Conservation (phyloP, 345 rosid genomes). For the Physaria fendleri region DNA sequence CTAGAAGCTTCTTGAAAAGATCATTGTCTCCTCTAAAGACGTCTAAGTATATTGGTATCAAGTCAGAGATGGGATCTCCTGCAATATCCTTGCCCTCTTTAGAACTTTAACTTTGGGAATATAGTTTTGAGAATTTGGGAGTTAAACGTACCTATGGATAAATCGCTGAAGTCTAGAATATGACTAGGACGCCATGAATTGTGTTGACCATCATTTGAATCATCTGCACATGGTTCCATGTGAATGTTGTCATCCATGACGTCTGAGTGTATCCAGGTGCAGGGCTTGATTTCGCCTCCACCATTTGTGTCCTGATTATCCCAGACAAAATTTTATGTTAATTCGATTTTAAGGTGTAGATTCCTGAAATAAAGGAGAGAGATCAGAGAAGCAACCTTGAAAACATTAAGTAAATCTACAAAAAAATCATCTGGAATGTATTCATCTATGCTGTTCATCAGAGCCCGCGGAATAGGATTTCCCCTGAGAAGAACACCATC, state of each 20-base stretch:
- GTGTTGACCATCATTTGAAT: constrained; percentile 22
- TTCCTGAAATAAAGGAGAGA: neutral
- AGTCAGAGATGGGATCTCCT: constrained; percentile 79
- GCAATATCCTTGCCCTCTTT: constrained; percentile 21
- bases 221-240: constrained; percentile 54
- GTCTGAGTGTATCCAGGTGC: constrained; percentile 85
- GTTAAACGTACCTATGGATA: constrained; percentile 50
- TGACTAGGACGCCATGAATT: constrained; percentile 67
- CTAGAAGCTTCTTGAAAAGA: constrained; percentile 60
- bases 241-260: constrained; percentile 89
- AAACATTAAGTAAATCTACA: constrained; percentile 37
- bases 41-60: constrained; percentile 78
- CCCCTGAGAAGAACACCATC: constrained; percentile 50
- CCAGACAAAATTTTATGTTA: neutral
- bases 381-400: constrained; percentile 44
- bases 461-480: constrained; percentile 57
- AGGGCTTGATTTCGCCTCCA: constrained; percentile 38
- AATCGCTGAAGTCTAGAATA: constrained; percentile 79
- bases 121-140: neutral
- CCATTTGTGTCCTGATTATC: constrained; percentile 44
- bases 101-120: neutral
- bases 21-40: constrained; percentile 63
- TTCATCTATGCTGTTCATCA: constrained; percentile 62
- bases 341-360: neutral
- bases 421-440: constrained; percentile 74